A percentile compares a stretch with the other conserved stretches of the same genome.
Evolutionary conservation across 2,329 filamentous ascomycete genomes (phyloP).

Genomic region (Pseudocercospora musae): DNA sequence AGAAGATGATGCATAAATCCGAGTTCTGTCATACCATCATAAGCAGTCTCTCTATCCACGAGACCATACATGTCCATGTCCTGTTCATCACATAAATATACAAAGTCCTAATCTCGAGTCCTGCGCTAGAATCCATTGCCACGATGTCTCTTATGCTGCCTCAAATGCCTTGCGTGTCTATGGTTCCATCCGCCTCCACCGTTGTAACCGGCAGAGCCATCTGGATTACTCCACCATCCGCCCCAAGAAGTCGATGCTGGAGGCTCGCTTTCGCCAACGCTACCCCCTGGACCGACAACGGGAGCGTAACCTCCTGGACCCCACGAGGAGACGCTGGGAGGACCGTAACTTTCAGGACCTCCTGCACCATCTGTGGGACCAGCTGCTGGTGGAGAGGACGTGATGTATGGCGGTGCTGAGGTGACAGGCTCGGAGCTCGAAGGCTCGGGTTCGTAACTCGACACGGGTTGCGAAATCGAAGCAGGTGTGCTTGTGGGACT

Average conservation of each 20-base stretch:
- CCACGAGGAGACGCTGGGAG: background rate
- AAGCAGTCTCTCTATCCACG: background rate
- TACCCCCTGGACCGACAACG: slow-evolving; percentile 10
- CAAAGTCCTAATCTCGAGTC: background rate
- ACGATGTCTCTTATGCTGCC: slow-evolving; percentile 26
- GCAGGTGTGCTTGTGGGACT: background rate
- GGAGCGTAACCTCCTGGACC: slow-evolving; percentile 2
- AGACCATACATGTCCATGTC: background rate
- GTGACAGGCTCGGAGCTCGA: background rate
- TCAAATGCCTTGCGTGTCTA: slow-evolving; percentile 25
- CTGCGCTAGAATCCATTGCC: slow-evolving; percentile 6
- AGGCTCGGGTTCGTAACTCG: background rate
- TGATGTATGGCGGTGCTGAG: background rate
- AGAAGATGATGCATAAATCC: no score
- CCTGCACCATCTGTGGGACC: background rate
- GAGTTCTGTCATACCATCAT: background rate
- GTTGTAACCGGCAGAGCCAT: slow-evolving; percentile 9
- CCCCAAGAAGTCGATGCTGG: background rate
- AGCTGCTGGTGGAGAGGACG: background rate
- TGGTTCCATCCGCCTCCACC: slow-evolving; percentile 20
- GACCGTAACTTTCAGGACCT: background rate
- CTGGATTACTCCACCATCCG: slow-evolving; percentile 8
- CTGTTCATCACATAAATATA: background rate
- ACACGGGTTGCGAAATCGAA: background rate
- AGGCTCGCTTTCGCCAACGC: background rate